Evolutionary conservation across 2,329 filamentous ascomycete species (phyloP), one percentile per base, ranked within the genome.

Genomic region (Epichloe uncinata): DNA sequence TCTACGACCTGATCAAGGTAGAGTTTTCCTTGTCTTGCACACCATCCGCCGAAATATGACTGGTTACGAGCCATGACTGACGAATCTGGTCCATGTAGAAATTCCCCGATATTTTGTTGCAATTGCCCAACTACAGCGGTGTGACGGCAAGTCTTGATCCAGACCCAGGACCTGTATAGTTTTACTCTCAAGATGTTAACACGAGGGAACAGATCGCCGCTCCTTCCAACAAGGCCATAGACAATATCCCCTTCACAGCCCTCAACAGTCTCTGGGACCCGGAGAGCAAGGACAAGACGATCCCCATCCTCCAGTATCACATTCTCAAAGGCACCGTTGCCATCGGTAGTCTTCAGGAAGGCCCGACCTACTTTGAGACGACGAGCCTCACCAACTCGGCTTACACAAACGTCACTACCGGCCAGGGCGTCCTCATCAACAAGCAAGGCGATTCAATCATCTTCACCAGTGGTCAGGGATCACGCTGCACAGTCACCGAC

Each of bases 221-320:
- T 0, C 80, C 80, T 8, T 74, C 68, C 52, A 77, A 81, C 56
- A 66, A 68, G 2, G 78, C 78, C 15, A 81, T 82, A 64, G 66
- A 72, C 16, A 69, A 72, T 48, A 76, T 80, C 47, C 69, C 70
- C 9, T 75, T 71, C 54, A 73, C 71, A n/a, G 67, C 70, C 9
- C 64, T 79, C 37, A 65, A 67, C 26, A 69, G 69, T 47, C 57
- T 75, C n/a, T 73, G 69, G 60, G 63, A 69, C 8, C 60, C 67
- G 9, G 66, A 76, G 5, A 63, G 74, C 56, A 60, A 63, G 46
- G 64, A 66, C 38, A 66, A 77, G 8, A 65, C 70, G 3, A 62
- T 70, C n/a, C 62, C 64, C 35, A 70, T 84, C 34, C 70, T 85
- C 5, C 66, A 73, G 47, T 85, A 85, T 62, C 81, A 85, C 63